Conservation (phyloP, 2,329 filamentous ascomycete species). For the Fusarium odoratissimum region DNA sequence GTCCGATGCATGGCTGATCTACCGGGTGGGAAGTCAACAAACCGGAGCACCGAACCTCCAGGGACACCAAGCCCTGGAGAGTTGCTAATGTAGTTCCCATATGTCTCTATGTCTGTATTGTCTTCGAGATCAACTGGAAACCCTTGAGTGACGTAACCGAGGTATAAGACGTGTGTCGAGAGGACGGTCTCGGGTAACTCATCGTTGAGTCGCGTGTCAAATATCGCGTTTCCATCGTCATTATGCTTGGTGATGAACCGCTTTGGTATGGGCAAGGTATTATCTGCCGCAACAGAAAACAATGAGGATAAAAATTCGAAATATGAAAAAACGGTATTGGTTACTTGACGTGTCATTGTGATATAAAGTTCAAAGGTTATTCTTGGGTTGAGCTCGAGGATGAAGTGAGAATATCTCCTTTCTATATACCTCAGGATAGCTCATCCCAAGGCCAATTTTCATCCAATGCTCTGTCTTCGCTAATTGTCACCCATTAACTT, state of each 20-base stretch:
- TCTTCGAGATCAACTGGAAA: conserved; percentile 18
- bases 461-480: background rate
- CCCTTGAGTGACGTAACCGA: conserved; percentile 33
- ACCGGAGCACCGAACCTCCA: conserved; percentile 57
- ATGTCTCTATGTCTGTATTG: conserved; percentile 28
- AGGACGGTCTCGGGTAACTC: conserved; percentile 17
- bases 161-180: conserved; percentile 31
- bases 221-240: conserved; percentile 33
- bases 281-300: conserved; percentile 4
- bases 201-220: conserved; percentile 29
- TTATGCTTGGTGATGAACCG: conserved; percentile 40
- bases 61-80: conserved; percentile 43
- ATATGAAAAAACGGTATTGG: background rate
- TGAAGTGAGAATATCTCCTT: background rate
- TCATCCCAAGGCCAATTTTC: background rate
- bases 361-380: background rate
- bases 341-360: background rate
- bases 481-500: background rate
- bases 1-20: conserved; percentile 57
- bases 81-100: conserved; percentile 19
- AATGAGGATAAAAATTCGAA: background rate
- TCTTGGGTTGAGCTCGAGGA: background rate
- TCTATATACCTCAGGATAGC: background rate
- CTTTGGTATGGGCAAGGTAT: conserved; percentile 29
- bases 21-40: conserved; percentile 60